These are phyloP conservation scores for Sanguinoderma infundibulare DNA, from an alignment of 1,284 basidiomycete genomes.

Conservation along the genomic window DNA sequence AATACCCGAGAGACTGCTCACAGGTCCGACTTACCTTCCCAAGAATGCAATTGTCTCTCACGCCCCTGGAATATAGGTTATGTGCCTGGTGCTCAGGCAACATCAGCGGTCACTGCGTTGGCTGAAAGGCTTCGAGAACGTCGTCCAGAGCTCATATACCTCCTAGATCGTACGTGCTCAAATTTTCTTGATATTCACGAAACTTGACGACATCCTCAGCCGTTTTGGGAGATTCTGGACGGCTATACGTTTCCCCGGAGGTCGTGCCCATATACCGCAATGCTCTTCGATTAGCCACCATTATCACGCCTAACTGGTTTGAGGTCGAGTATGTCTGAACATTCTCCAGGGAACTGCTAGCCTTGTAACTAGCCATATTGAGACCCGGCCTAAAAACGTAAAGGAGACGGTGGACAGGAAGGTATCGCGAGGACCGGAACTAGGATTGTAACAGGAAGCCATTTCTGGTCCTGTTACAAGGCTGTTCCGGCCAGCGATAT, in stretches of 20 bases:
- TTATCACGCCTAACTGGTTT: conserved; percentile 98
- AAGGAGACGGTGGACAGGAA: no score
- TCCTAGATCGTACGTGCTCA: conserved; percentile 83
- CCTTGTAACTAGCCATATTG: not conserved
- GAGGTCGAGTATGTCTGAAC: conserved; percentile 88
- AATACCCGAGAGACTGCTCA: conserved; percentile 68
- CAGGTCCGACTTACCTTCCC: conserved; percentile 49
- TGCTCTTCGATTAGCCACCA: conserved; percentile 81
- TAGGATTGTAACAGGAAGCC: no score
- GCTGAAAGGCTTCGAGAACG: conserved; percentile 62
- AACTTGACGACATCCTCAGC: conserved; percentile 44
- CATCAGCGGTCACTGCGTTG: conserved; percentile 69
- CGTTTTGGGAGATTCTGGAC: conserved; percentile 90
- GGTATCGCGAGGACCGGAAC: no score
- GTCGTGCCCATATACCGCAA: conserved; percentile 89
- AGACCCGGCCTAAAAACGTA: not conserved
- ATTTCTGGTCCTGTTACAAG: no score
- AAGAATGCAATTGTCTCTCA: not conserved
- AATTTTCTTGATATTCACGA: not conserved
- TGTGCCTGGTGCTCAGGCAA: conserved; percentile 84
- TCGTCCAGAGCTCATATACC: conserved; percentile 74
- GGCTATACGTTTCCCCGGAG: conserved; percentile 86
- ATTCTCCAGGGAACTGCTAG: no score
- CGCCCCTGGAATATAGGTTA: conserved; percentile 70
- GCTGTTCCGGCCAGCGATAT: no score